phyloP scores from a whole-genome alignment of 495 filamentous ascomycete species.

The Wilcoxina mikolae region DNA sequence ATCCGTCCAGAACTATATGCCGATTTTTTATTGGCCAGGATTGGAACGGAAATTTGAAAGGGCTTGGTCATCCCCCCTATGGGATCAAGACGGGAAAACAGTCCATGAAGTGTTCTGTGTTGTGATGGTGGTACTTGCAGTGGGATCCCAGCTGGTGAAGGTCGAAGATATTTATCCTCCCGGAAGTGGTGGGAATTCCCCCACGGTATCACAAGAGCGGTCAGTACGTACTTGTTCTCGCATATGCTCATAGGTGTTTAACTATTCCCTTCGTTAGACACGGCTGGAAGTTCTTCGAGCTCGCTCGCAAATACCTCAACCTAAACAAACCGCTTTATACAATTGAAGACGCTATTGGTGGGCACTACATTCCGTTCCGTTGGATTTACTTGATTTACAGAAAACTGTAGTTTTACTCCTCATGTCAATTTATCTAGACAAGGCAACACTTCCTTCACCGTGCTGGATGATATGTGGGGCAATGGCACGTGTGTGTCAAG shows the following conservation, averaged over 20 bases:
- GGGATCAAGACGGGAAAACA: conserved; percentile 20
- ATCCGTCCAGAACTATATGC: conserved; percentile 21
- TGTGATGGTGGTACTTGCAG: conserved; percentile 23
- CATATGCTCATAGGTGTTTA: not conserved
- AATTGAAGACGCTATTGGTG: conserved; percentile 25
- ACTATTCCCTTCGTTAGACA: conserved; percentile 10
- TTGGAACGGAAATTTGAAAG: conserved; percentile 24
- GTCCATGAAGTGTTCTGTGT: conserved; percentile 27
- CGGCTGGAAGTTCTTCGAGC: conserved; percentile 27
- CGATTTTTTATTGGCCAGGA: conserved; percentile 27
- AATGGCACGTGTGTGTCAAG: conserved; percentile 27
- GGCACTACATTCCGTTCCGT: not conserved
- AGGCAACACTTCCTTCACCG: conserved; percentile 27
- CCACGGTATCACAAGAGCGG: conserved; percentile 17
- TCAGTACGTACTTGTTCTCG: conserved; percentile 6
- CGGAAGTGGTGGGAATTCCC: conserved; percentile 14
- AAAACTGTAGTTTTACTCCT: conserved; percentile 21
- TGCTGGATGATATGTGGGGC: conserved; percentile 29
- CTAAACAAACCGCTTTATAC: conserved; percentile 24
- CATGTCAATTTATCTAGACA: conserved; percentile 29
- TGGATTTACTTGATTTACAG: not conserved
- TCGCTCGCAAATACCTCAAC: conserved; percentile 25
- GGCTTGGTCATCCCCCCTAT: conserved; percentile 21
- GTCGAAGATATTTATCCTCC: conserved; percentile 12
- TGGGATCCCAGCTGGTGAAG: conserved; percentile 23